A percentile compares a stretch with the other conserved stretches of the same genome.
Conservation (phyloP, 2,329 filamentous ascomycete species). For the Leptosphaerulina australis region DNA sequence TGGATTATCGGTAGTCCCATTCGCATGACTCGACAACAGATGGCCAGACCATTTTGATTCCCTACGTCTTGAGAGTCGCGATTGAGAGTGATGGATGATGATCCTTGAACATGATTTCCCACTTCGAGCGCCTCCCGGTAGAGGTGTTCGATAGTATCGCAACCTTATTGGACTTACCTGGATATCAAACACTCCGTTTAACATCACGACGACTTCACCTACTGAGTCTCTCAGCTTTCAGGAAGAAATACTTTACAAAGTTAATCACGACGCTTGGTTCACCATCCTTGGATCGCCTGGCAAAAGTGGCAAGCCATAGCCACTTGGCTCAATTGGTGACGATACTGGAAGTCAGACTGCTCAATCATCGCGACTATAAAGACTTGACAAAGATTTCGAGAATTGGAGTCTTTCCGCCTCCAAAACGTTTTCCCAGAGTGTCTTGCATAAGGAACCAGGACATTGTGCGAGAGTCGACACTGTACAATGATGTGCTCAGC, state of each 20-base stretch:
- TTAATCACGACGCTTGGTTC: slow-evolving; percentile 32
- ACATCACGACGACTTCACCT: slow-evolving; percentile 30
- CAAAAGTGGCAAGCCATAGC: slow-evolving; percentile 22
- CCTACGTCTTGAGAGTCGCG: neutral
- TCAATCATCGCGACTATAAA: slow-evolving; percentile 33
- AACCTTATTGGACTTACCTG: slow-evolving; percentile 21
- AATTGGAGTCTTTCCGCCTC: slow-evolving; percentile 35
- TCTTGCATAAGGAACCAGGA: slow-evolving; percentile 23
- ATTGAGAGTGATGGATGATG: slow-evolving; percentile 9
- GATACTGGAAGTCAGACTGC: slow-evolving; percentile 31
- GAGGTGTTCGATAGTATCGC: slow-evolving; percentile 39
- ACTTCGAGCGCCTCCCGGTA: slow-evolving; percentile 35
- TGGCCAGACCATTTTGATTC: neutral
- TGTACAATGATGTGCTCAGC: slow-evolving; percentile 30
- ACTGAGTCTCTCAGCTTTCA: slow-evolving; percentile 31
- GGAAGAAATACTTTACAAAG: slow-evolving; percentile 30
- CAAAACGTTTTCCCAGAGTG: slow-evolving; percentile 35
- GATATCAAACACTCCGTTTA: slow-evolving; percentile 32
- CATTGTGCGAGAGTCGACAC: slow-evolving; percentile 28
- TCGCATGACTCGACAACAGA: neutral
- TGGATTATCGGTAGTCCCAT: neutral
- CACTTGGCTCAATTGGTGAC: slow-evolving; percentile 27
- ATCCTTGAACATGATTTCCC: slow-evolving; percentile 28
- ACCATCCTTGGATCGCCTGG: slow-evolving; percentile 32
- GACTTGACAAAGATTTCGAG: slow-evolving; percentile 27